Percentiles rank a stretch among this genome's conserved stretches.
Evolutionary conservation across 2,329 filamentous ascomycete genomes (phyloP).

Genomic region (Gaeumannomyces tritici): DNA sequence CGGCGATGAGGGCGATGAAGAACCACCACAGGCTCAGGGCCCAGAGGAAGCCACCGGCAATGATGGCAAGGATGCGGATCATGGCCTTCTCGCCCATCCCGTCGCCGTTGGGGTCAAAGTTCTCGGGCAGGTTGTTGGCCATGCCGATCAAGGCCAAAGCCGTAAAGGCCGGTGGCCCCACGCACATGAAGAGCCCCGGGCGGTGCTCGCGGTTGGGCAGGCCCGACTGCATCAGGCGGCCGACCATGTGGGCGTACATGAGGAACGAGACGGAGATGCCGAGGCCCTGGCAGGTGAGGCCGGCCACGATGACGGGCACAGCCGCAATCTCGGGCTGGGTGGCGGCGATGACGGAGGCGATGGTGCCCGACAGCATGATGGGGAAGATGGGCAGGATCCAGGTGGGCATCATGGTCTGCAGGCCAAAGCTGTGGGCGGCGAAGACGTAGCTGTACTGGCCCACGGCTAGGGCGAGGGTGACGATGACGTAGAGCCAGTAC

Average conservation of each 20-base stretch:
- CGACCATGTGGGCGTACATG: constrained; percentile 36
- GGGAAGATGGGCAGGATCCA: constrained; percentile 57
- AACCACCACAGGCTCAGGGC: constrained; percentile 47
- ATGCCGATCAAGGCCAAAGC: constrained; percentile 24
- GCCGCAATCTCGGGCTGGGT: constrained; percentile 35
- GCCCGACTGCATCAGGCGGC: constrained; percentile 42
- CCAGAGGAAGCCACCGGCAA: constrained; percentile 40
- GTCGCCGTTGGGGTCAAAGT: constrained; percentile 4
- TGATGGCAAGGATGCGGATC: constrained; percentile 9
- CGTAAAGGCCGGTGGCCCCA: constrained; percentile 45
- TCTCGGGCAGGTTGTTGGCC: constrained; percentile 22
- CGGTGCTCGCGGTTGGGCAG: constrained; percentile 39
- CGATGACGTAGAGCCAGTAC: constrained; percentile 53
- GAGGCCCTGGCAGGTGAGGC: constrained; percentile 50
- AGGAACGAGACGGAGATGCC: constrained; percentile 48
- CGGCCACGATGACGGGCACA: constrained; percentile 45
- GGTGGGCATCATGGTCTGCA: constrained; percentile 45
- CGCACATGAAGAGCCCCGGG: constrained; percentile 55
- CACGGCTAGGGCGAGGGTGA: constrained; percentile 42
- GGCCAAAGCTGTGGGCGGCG: constrained; percentile 27
- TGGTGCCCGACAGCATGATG: constrained; percentile 51
- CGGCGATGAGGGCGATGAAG: constrained; percentile 31
- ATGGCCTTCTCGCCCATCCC: constrained; percentile 10
- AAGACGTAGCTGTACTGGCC: constrained; percentile 50
- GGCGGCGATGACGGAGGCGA: constrained; percentile 41